Base-by-base conservation (phyloP, 306 rosid species). In the Boehmeria nivea region DNA sequence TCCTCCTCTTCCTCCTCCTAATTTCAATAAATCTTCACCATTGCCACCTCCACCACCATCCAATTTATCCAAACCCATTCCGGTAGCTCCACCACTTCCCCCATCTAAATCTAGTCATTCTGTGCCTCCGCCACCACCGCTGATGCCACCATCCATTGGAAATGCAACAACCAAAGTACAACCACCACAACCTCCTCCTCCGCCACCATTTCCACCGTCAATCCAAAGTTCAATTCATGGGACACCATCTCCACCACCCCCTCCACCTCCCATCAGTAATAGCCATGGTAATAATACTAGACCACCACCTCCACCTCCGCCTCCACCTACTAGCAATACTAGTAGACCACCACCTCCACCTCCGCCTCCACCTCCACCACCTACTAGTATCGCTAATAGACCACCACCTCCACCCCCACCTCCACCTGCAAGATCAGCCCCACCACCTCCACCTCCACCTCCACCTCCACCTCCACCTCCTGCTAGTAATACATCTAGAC, bases 391-490 rank as follows among this genome's bases (percentile, higher is more conserved):
- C n/a, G 28, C 40, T 38, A 6, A 9, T 53, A 24, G 37, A 24
- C 33, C 33, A 48, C 83, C 81, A 37, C 74, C 70, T 2, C 43
- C 66, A 6, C 28, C 66, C 27, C 53, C 48, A 18, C 44, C 46
- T 13, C 23, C 60, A 6, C 70, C 81, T 1, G 28, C 71, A 24
- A 80, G 82, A 23, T 81, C 88, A 21, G 82, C 84, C 15, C 70
- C 74, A 36, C 83, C 86, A 23, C 84, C 88, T 22, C 87, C 85
- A 22, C 71, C 77, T 14, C 78, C 71, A 26, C 83, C 78, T n/a
- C 76, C 82, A 14, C 69, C 70, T 18, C 73, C 63, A 12, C 34
- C 54, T 11, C 70, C 59, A 37, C 68, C 75, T 18, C 83, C 79
- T 55, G 83, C 77, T 43, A 64, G 54, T 63, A n/a, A n/a, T n/a